Conservation (phyloP, 164 flowering plant genomes). For the Chloranthus sessilifolius region DNA sequence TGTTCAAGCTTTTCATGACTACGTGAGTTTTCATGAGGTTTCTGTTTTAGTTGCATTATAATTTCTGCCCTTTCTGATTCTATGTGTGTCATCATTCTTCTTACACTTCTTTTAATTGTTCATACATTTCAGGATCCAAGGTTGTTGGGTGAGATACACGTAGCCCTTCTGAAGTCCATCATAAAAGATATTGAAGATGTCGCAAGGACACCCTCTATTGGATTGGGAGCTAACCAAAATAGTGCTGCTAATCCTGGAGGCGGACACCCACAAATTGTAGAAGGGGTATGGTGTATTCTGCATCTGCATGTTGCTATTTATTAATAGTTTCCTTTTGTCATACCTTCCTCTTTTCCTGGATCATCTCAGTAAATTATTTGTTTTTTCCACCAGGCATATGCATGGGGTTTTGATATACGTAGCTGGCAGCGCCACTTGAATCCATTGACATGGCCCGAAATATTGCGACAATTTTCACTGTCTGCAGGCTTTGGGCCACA, state of each 20-base stretch:
- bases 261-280: conserved; percentile 90
- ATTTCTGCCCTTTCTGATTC: conserved; percentile 1
- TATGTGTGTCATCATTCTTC: neutral
- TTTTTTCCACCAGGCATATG: conserved; percentile 60
- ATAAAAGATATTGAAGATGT: conserved; percentile 96
- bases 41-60: neutral
- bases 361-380: neutral
- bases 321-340: neutral
- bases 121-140: conserved; percentile 60
- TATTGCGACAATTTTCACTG: conserved; percentile 75
- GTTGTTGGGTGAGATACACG: conserved; percentile 75
- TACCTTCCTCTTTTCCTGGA: neutral
- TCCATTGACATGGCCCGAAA: conserved; percentile 91
- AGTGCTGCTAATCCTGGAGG: conserved; percentile 78
- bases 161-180: conserved; percentile 62
- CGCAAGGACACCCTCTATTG: conserved; percentile 66
- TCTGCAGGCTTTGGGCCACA: conserved; percentile 89
- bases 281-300: conserved; percentile 62
- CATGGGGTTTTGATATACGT: conserved; percentile 93
- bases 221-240: conserved; percentile 57
- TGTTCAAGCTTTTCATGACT: conserved; percentile 88
- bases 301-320: conserved; percentile 1
- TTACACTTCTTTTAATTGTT: conserved; percentile 1
- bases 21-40: conserved; percentile 40
- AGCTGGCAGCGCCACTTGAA: conserved; percentile 78